Evolutionary conservation across 2,329 filamentous ascomycete species (phyloP).

Genomic region (Talaromyces sp.): DNA sequence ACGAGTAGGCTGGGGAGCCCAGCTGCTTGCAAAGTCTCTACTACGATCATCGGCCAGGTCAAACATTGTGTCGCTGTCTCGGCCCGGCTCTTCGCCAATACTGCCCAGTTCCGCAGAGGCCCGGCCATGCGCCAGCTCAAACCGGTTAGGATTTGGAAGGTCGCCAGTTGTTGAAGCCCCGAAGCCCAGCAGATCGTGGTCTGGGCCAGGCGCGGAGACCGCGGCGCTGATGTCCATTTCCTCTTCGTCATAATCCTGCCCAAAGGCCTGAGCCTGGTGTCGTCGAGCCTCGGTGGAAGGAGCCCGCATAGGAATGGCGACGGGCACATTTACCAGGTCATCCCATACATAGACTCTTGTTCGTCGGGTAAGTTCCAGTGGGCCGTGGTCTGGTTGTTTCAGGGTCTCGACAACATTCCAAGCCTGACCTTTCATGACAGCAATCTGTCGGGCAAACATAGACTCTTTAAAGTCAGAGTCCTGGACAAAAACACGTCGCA

Average conservation of each 20-base stretch:
- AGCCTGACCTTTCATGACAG: constrained; percentile 98
- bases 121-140: constrained; percentile 56
- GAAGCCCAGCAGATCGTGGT: constrained; percentile 66
- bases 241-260: constrained; percentile 58
- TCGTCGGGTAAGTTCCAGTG: constrained; percentile 83
- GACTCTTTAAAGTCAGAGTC: constrained; percentile 96
- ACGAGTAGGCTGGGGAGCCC: constrained; percentile 33
- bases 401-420: constrained; percentile 99
- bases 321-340: constrained; percentile 90
- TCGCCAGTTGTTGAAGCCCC: constrained; percentile 49
- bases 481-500: constrained; percentile 82
- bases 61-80: constrained; percentile 29
- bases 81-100: constrained; percentile 27
- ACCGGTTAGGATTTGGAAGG: constrained; percentile 70
- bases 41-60: constrained; percentile 26
- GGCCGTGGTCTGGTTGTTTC: constrained; percentile 87
- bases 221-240: constrained; percentile 87
- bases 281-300: constrained; percentile 81
- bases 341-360: constrained; percentile 97
- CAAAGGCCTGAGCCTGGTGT: constrained; percentile 50
- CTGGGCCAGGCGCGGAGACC: constrained; percentile 50
- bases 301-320: constrained; percentile 82
- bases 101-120: constrained; percentile 32
- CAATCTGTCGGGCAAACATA: constrained; percentile 98
- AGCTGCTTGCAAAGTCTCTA: constrained; percentile 32